phyloP scores from a whole-genome alignment of 768 basidiomycete species.

The Lactarius deliciosus region DNA sequence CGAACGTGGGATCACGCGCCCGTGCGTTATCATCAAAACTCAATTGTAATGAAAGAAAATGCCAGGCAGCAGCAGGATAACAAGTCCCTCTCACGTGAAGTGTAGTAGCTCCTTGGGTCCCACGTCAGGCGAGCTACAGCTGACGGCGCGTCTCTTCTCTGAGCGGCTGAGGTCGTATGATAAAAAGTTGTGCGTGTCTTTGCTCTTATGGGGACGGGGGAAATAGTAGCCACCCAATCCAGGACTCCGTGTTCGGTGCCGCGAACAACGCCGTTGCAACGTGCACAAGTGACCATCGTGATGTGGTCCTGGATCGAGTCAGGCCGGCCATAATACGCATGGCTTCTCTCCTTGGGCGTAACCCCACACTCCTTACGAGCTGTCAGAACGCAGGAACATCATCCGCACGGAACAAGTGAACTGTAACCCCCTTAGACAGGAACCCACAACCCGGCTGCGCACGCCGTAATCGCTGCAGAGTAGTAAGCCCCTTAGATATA shows the following conservation, averaged over 20 bases:
- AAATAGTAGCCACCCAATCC: not conserved
- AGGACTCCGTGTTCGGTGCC: not conserved
- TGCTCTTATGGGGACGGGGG: not conserved
- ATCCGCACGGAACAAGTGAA: not conserved
- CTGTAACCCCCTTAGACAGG: not conserved
- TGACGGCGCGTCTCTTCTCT: too few relatives aligned
- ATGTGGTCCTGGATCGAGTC: not conserved
- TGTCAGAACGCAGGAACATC: not conserved
- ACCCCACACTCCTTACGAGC: not conserved
- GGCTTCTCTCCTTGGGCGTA: not conserved
- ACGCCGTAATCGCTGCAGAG: not conserved
- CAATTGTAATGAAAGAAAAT: too few relatives aligned
- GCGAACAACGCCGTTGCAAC: not conserved
- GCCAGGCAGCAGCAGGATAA: too few relatives aligned
- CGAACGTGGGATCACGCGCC: too few relatives aligned
- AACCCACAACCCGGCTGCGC: not conserved
- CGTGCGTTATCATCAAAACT: too few relatives aligned
- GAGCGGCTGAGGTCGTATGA: too few relatives aligned
- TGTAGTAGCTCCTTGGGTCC: too few relatives aligned
- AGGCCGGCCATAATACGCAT: not conserved
- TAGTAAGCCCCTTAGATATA: not conserved
- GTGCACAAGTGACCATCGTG: not conserved
- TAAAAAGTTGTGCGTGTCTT: not conserved
- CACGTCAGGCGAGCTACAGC: too few relatives aligned
- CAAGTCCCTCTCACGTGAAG: too few relatives aligned